Conservation (phyloP, 1,139 yeast species). For the Wickerhamiella pararugosa region DNA sequence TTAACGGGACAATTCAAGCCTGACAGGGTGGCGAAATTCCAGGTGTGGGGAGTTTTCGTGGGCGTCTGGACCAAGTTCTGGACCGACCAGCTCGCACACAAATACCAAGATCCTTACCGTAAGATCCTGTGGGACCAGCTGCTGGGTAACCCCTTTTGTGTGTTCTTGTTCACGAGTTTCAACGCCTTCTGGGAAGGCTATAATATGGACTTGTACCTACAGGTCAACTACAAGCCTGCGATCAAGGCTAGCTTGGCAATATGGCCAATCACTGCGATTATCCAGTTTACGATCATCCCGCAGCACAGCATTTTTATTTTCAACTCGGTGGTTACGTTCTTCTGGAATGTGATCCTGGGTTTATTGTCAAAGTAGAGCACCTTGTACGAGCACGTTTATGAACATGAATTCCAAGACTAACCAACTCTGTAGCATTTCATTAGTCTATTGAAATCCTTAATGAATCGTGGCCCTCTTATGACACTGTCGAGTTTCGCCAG, state of each 20-base stretch:
- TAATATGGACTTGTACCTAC: slow-evolving; percentile 22
- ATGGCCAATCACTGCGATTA: slow-evolving; percentile 26
- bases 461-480: too few species aligned
- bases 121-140: slow-evolving; percentile 23
- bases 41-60: slow-evolving; percentile 26
- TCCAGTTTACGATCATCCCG: slow-evolving; percentile 22
- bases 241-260: slow-evolving; percentile 22
- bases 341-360: slow-evolving; percentile 26
- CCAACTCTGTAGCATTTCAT: too few species aligned
- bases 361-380: slow-evolving; percentile 11
- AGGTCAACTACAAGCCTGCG: slow-evolving; percentile 19
- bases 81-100: slow-evolving; percentile 22
- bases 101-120: slow-evolving; percentile 15
- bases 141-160: slow-evolving; percentile 24
- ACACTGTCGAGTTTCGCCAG: too few species aligned
- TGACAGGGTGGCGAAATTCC: slow-evolving; percentile 21
- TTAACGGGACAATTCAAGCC: slow-evolving; percentile 14
- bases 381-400: too few species aligned
- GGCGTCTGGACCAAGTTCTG: slow-evolving; percentile 28
- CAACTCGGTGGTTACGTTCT: slow-evolving; percentile 22
- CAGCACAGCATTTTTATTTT: slow-evolving; percentile 23
- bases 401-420: too few species aligned
- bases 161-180: slow-evolving; percentile 21
- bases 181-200: slow-evolving; percentile 27
- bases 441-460: too few species aligned